phyloP scores from a whole-genome alignment of 1,139 yeast species.

The Saccharomyces pastorianus region DNA sequence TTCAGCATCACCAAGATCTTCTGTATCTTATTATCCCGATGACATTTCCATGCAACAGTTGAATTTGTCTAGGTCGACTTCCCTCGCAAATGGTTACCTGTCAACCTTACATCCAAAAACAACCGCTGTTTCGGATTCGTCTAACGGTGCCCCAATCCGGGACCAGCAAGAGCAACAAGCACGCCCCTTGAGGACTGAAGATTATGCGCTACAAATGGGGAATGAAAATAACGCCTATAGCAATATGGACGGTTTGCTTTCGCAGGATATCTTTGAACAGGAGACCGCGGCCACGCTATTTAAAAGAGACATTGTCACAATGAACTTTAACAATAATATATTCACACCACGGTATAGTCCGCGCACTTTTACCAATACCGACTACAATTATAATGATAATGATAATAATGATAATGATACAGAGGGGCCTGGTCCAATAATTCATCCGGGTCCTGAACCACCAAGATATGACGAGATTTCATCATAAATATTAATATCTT shows the following conservation, averaged over 20 bases:
- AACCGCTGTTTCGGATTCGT: background rate
- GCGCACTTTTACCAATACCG: background rate
- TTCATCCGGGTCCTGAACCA: conserved; percentile 8
- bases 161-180: background rate
- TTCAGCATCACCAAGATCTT: conserved; percentile 1
- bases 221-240: background rate
- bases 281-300: background rate
- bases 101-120: background rate
- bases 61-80: conserved; percentile 20
- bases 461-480: conserved; percentile 22
- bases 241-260: conserved; percentile 3
- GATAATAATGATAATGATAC: background rate
- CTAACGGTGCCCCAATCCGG: conserved; percentile 12
- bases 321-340: background rate
- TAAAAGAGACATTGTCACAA: background rate
- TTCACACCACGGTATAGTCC: background rate
- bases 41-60: conserved; percentile 25
- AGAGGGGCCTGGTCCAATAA: background rate
- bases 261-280: background rate
- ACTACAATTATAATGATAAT: background rate
- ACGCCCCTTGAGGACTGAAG: background rate
- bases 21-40: conserved; percentile 13
- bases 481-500: background rate
- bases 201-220: conserved; percentile 7
- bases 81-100: conserved; percentile 3